Evolutionary conservation across 768 basidiomycete genomes (phyloP).

Genomic region (Scleroderma citrinum): DNA sequence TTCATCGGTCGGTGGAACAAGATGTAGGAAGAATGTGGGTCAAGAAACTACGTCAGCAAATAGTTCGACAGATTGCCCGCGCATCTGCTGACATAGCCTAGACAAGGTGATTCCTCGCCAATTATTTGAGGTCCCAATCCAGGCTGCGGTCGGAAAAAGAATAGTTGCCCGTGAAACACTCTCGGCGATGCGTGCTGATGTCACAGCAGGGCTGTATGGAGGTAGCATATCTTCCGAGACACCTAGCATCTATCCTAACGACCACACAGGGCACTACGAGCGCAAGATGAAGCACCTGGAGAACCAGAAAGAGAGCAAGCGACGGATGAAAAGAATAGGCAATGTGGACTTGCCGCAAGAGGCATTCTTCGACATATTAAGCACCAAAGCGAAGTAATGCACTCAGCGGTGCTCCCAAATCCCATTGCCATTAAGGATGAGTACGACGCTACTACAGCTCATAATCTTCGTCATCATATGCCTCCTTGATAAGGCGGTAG

Average conservation of each 20-base stretch:
- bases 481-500: constrained; percentile 87
- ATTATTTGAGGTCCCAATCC: constrained; percentile 92
- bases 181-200: constrained; percentile 82
- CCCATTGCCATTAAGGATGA: neutral
- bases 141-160: constrained; percentile 83
- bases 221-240: constrained; percentile 35
- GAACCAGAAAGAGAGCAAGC: constrained; percentile 92
- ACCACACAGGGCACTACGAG: constrained; percentile 71
- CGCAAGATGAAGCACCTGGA: constrained; percentile 86
- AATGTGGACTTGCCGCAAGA: constrained; percentile 90
- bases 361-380: constrained; percentile 89
- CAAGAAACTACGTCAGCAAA: constrained; percentile 79
- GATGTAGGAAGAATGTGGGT: constrained; percentile 79
- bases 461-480: constrained; percentile 92
- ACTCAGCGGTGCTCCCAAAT: neutral
- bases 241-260: neutral
- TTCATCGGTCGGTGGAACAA: constrained; percentile 77
- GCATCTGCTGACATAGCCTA: constrained; percentile 20
- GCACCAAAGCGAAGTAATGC: constrained; percentile 40
- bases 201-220: constrained; percentile 91
- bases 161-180: constrained; percentile 88
- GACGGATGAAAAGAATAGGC: constrained; percentile 82
- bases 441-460: constrained; percentile 47
- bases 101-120: constrained; percentile 92
- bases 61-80: neutral